Conservation (phyloP, 495 filamentous ascomycete species). For the Penicillium goetzii region DNA sequence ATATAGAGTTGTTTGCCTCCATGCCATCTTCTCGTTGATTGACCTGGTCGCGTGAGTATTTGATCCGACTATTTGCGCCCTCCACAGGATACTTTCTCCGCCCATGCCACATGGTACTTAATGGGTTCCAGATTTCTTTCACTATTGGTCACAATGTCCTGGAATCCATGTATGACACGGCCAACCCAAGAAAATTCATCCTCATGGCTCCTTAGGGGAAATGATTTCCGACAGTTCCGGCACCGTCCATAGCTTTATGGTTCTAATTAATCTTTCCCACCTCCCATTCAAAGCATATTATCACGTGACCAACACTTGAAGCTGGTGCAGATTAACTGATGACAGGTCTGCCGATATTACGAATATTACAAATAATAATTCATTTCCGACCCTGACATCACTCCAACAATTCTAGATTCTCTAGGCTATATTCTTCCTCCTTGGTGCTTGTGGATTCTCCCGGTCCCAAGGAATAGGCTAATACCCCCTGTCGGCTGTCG, state of each 20-base stretch:
- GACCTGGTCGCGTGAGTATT: not conserved
- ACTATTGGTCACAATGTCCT: not conserved
- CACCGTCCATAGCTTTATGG: no score
- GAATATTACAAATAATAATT: not conserved
- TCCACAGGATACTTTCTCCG: not conserved
- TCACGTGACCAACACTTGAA: not conserved
- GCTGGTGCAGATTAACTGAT: not conserved
- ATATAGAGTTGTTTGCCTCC: no score
- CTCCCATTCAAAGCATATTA: not conserved
- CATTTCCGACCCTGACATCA: not conserved
- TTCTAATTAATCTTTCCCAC: not conserved
- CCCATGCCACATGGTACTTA: not conserved
- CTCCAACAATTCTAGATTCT: not conserved
- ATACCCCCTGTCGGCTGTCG: slow-evolving; percentile 2
- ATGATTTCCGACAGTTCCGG: not conserved
- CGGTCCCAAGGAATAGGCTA: not conserved
- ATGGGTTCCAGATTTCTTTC: not conserved
- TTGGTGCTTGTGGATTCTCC: not conserved
- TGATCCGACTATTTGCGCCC: not conserved
- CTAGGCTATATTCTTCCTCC: not conserved
- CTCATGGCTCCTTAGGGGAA: not conserved
- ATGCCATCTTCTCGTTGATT: not conserved
- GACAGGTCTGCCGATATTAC: not conserved
- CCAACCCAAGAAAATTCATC: not conserved
- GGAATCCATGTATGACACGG: not conserved